Percentiles rank a stretch among this genome's conserved stretches.
phyloP scores from a whole-genome alignment of 768 basidiomycete species.

The Termitomyces sp. region DNA sequence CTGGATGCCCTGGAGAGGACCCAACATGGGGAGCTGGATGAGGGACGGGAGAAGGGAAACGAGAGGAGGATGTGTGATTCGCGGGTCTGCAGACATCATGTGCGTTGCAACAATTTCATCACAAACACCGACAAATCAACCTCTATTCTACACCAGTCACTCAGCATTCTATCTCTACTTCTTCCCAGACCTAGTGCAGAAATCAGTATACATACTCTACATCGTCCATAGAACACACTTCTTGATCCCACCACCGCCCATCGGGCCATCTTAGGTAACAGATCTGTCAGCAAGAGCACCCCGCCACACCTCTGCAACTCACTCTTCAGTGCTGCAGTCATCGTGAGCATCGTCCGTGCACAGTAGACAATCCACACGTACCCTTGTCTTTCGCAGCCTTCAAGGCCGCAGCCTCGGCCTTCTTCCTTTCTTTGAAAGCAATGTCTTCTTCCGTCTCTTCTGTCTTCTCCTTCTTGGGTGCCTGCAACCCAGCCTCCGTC shows the following conservation, averaged over 20 bases:
- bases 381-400: conserved; percentile 77
- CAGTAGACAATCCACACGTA: conserved; percentile 33
- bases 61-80: conserved; percentile 23
- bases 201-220: conserved; percentile 4
- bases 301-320: conserved; percentile 19
- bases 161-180: conserved; percentile 44
- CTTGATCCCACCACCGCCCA: conserved; percentile 78
- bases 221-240: conserved; percentile 55
- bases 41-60: conserved; percentile 18
- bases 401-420: conserved; percentile 68
- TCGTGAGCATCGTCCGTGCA: conserved; percentile 5
- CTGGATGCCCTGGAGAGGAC: conserved; percentile 64
- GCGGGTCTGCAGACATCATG: conserved; percentile 22
- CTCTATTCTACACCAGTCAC: conserved; percentile 50
- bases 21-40: conserved; percentile 69
- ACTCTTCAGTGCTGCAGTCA: conserved; percentile 53
- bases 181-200: conserved; percentile 59
- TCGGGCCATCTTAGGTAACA: conserved; percentile 53
- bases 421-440: conserved; percentile 77
- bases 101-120: conserved; percentile 23
- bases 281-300: conserved; percentile 6
- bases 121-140: conserved; percentile 43
- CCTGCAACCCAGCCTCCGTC: conserved; percentile 38
- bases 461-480: conserved; percentile 79
- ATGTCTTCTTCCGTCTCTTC: conserved; percentile 69